phyloP scores from a whole-genome alignment of 352 stramenopile genomes.

The Phytopythium vexans region DNA sequence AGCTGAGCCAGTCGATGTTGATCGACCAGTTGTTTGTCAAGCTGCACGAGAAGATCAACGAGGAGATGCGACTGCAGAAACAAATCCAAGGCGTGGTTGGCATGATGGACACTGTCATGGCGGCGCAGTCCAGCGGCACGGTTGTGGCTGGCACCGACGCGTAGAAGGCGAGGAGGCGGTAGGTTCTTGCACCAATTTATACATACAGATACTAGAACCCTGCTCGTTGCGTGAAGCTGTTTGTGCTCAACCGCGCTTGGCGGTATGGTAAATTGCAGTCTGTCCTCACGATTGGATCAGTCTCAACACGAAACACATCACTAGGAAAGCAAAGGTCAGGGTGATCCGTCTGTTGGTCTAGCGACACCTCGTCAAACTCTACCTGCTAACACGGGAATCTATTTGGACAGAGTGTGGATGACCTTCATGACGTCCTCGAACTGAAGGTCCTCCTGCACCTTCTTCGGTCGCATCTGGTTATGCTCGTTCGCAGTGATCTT shows the following conservation, averaged over 20 bases:
- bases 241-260: no score
- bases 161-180: constrained; percentile 26
- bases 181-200: constrained; percentile 15
- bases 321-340: no score
- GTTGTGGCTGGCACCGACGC: constrained; percentile 18
- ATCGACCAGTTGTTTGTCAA: constrained; percentile 95
- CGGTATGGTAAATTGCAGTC: no score
- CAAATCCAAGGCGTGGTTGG: constrained; percentile 83
- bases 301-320: no score
- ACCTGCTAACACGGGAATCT: no score
- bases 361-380: no score
- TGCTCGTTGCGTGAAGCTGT: no score
- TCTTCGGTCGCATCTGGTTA: constrained; percentile 87
- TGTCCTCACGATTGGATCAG: no score
- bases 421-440: constrained; percentile 86
- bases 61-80: constrained; percentile 85
- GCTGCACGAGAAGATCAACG: constrained; percentile 80
- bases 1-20: constrained; percentile 88
- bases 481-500: constrained; percentile 68
- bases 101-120: constrained; percentile 90
- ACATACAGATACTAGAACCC: no score
- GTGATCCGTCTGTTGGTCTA: no score
- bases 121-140: constrained; percentile 70
- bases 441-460: constrained; percentile 85
- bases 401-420: constrained; percentile 86